Evolutionary conservation across 441 rosid genomes (phyloP).

Genomic region (Lepidium campestre): DNA sequence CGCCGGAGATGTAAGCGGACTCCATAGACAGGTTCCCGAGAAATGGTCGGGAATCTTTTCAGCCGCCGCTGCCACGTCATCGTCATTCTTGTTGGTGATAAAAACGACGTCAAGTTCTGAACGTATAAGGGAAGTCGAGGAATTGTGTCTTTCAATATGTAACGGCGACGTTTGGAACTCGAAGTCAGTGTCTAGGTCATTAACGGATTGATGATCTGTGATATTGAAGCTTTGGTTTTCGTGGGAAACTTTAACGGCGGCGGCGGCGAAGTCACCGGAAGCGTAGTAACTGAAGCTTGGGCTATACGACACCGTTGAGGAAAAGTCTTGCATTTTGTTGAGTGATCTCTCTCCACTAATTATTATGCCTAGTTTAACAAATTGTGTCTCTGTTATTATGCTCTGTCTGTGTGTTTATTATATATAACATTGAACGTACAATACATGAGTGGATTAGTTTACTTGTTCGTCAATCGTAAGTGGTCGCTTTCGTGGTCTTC

Average conservation of each 20-base stretch:
- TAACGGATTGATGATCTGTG: not conserved
- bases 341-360: not conserved
- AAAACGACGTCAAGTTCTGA: not conserved
- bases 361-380: not conserved
- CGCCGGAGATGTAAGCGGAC: not conserved
- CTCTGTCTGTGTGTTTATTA: not conserved
- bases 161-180: constrained; percentile 18
- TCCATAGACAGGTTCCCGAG: not conserved
- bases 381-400: not conserved
- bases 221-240: not conserved
- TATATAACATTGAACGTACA: no score
- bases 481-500: not conserved
- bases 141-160: not conserved
- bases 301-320: constrained; percentile 10
- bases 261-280: constrained; percentile 8
- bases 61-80: not conserved
- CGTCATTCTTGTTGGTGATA: not conserved
- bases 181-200: constrained; percentile 4
- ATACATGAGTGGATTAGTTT: not conserved
- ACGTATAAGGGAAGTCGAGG: not conserved
- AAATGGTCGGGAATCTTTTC: not conserved
- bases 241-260: constrained; percentile 6
- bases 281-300: constrained; percentile 23
- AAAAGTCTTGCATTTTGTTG: not conserved
- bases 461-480: not conserved